Conservation (phyloP, 306 rosid genomes). For the Medicago lupulina region DNA sequence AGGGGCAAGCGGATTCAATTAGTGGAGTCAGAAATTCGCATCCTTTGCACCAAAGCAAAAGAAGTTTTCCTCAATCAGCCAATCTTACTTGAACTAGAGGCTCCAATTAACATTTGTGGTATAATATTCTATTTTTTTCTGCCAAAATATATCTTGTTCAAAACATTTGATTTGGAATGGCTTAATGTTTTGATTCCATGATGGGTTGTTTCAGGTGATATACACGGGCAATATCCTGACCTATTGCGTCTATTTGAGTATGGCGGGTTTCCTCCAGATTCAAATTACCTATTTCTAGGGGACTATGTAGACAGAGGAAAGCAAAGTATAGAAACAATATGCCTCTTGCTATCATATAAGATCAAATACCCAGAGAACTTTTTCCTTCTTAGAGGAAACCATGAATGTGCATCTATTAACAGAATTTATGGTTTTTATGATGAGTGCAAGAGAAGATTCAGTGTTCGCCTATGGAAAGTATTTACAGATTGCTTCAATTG, state of each 20-base stretch:
- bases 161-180: not conserved
- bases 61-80: slow-evolving; percentile 81
- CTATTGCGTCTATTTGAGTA: slow-evolving; percentile 76
- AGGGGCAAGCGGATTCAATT: slow-evolving; percentile 73
- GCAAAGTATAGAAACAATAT: slow-evolving; percentile 86
- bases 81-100: slow-evolving; percentile 77
- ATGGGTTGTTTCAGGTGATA: slow-evolving; percentile 59
- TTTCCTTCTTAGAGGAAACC: slow-evolving; percentile 89
- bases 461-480: slow-evolving; percentile 82
- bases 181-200: not conserved
- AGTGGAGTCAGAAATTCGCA: slow-evolving; percentile 78
- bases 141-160: not conserved
- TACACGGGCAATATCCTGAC: slow-evolving; percentile 93
- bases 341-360: slow-evolving; percentile 79
- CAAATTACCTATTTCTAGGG: slow-evolving; percentile 84
- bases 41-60: slow-evolving; percentile 72
- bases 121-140: not conserved
- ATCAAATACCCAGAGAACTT: slow-evolving; percentile 77
- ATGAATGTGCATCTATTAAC: slow-evolving; percentile 91
- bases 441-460: slow-evolving; percentile 86
- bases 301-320: slow-evolving; percentile 97
- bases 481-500: slow-evolving; percentile 89
- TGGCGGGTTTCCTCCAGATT: slow-evolving; percentile 86
- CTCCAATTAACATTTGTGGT: slow-evolving; percentile 96
- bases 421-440: slow-evolving; percentile 90